Base-by-base conservation (phyloP, 129 eudicot genomes). In the Saussurea involucrata region DNA sequence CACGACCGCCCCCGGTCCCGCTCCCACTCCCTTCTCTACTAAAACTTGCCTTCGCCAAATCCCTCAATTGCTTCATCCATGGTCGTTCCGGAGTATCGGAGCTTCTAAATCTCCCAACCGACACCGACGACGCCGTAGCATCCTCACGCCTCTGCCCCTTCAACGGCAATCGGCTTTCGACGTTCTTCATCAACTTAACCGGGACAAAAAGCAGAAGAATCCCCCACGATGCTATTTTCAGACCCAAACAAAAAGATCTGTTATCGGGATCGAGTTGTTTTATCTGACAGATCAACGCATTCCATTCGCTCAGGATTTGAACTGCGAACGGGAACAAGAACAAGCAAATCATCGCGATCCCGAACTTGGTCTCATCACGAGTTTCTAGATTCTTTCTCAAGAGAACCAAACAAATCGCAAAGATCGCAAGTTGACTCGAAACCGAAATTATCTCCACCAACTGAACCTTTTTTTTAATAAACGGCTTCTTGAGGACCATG, bases 401-500 rank as follows among this genome's bases (percentile, higher is more conserved):
- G 44, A 95, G 89, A 67, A 87, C 76, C 44, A 86, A 67, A 75
- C 89, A 91, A 8, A 84, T 58, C 7, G 88, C 89, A 46, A 92
- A 95, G 21, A 95, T 67, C 7, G 86, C 94, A 60, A 89, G 33
- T 80, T 95, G 94, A 49, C 87, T 69, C 6, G 90, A 76, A 68
- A 95, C 90, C 3, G 99, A 89, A 17, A 91, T 78, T 57, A 95
- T 91, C 90, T 95, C 97, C 21, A 89, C 97, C 46, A 95, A 29
- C 46, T 92, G 99, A 70, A 95, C 94, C 72, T 80, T 92, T 81
- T 88, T 92, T 86, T 95, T 89, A 58, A 95, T 95, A 77, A 89
- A 95, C 0, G 99, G 99, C 85, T 95, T 95, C 89, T 95, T 95
- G 20, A 95, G 92, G 34, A 95, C 87, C 82, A 89, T 85, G 88